Evolutionary conservation across 1,284 basidiomycete genomes (phyloP), one percentile per base, ranked within the genome.

Genomic region (Cystobasidiaceae sp.): DNA sequence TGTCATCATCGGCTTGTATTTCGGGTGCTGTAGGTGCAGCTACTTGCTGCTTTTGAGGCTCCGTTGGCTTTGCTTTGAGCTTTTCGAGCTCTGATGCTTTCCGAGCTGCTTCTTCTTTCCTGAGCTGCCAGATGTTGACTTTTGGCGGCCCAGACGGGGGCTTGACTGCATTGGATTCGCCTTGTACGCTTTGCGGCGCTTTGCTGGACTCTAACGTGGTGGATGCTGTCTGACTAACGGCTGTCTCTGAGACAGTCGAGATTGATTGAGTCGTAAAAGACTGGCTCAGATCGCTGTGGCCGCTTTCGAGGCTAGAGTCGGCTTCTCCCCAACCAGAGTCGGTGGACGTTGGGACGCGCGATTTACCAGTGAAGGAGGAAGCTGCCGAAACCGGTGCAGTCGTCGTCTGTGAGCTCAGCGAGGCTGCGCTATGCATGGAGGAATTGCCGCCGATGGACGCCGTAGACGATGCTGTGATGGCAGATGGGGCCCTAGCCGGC

Each of bases 111-210:
- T 64, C 61, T 49, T 49, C 39, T 27, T 44, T 30, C 25, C 61
- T 32, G 4, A 64, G 43, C 41, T 64, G 46, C 61, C 61, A 64
- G 11, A 64, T 64, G 32, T 64, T 64, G 39, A 56, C 51, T 49
- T 64, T 64, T 32, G 61, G 61, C 17, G 61, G 61, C 13, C 41
- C 61, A n/a, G 51, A 23, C 21, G 43, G 32, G 23, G 6, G 32
- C 17, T 46, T n/a, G 44, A 15, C n/a, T 9, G 15, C 15, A 37
- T 46, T n/a, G n/a, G n/a, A n/a, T n/a, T n/a, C n/a, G n/a, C n/a
- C n/a, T n/a, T n/a, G n/a, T n/a, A n/a, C n/a, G n/a, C n/a, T n/a
- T n/a, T n/a, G n/a, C n/a, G n/a, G n/a, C n/a, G n/a, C n/a, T n/a
- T n/a, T n/a, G n/a, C n/a, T n/a, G n/a, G n/a, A n/a, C n/a, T n/a